Evolutionary conservation across 768 basidiomycete genomes (phyloP), one percentile per base, ranked within the genome.

Genomic region (Russula olivacea): DNA sequence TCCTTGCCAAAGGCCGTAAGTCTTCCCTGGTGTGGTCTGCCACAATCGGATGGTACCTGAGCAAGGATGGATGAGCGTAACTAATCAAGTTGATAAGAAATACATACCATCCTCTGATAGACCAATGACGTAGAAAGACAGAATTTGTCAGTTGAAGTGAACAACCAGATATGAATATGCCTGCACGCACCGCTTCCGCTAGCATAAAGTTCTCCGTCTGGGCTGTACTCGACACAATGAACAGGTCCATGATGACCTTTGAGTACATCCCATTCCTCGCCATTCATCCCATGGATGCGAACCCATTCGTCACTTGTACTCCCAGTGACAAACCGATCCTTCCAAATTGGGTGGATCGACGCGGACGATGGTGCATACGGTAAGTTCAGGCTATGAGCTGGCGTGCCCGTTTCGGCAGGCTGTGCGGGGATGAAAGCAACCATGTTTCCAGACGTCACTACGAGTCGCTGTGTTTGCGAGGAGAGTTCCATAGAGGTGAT

Each of bases 241-340:
- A 98, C 95, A 21, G 96, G 95, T 25, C 96, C 97, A 72, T 98
- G 97, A 71, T 98, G 97, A 4, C 96, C 96, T 74, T 97, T 96
- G 61, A 94, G 81, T 34, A 97, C 83, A 61, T 98, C 96, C 66
- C 83, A 76, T 76, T 99, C 95, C 73, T 88, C 86, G 2, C 96
- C 97, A 36, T 89, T 83, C 71, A 95, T 85, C 17, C 88, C 89
- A 72, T 98, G 93, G 34, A 98, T 85, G 40, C 96, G 82, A 50
- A 99, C 94, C 97, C 97, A 98, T 69, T 98, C 94, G 73, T 99
- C 97, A 15, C 81, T 83, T 55, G 82, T 80, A 68, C 86, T 91
- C 45, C 97, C 97, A 0, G 93, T 93, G 61, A 98, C 89, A 75
- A 98, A 98, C 55, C 92, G 83, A 72, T 96, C 90, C 71, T 91